These are phyloP conservation scores for Camelina hispida DNA, from an alignment of 345 rosid genomes.

Conservation along the genomic window DNA sequence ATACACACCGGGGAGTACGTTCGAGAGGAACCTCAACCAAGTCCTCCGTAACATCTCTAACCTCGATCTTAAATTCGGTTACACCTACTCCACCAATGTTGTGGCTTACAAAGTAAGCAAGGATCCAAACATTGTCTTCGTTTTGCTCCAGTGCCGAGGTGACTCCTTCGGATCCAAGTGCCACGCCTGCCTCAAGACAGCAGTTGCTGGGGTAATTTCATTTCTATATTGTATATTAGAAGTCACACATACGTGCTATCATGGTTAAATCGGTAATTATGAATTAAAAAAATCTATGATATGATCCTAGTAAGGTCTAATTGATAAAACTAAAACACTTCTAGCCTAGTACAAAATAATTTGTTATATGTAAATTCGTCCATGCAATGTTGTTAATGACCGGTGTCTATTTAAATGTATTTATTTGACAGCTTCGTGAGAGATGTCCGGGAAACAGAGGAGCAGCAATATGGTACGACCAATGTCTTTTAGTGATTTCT, in stretches of 20 bases:
- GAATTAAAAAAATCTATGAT: not conserved
- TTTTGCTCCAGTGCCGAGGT: slow-evolving; percentile 58
- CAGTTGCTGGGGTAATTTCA: slow-evolving; percentile 41
- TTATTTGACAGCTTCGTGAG: slow-evolving; percentile 22
- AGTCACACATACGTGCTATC: not conserved
- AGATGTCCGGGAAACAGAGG: slow-evolving; percentile 51
- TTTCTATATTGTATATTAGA: not conserved
- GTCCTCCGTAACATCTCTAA: slow-evolving; percentile 31
- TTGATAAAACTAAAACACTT: not conserved
- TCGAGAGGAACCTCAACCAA: not conserved
- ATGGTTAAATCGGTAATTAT: not conserved
- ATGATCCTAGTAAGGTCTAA: not conserved
- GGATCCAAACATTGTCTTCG: slow-evolving; percentile 43
- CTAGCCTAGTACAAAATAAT: not conserved
- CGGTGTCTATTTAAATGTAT: not conserved
- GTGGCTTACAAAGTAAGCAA: not conserved
- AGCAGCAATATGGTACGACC: slow-evolving; percentile 53
- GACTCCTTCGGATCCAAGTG: slow-evolving; percentile 51
- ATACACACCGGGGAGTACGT: not conserved
- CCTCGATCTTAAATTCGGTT: slow-evolving; percentile 51
- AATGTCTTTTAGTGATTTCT: slow-evolving; percentile 58
- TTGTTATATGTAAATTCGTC: not conserved
- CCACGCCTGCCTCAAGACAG: slow-evolving; percentile 47
- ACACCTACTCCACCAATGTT: slow-evolving; percentile 20
- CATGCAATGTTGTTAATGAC: not conserved